Evolutionary conservation across 1,284 basidiomycete species (phyloP), one percentile per base, ranked within the genome.

Genomic region (Ceratobasidium sp.): DNA sequence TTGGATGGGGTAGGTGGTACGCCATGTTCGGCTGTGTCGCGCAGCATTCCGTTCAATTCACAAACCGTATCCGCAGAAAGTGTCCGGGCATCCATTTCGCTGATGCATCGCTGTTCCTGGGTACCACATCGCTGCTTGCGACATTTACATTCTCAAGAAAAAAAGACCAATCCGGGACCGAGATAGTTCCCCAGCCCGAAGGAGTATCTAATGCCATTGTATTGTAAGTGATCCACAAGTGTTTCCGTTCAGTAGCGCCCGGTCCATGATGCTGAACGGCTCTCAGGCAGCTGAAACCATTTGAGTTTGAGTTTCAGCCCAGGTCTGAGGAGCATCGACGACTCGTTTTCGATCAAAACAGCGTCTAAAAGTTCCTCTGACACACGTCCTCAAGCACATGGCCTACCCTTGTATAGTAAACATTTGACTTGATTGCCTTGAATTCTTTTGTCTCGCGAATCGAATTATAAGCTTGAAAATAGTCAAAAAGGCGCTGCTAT

Each of bases 141-240:
- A 72, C 73, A 22, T 77, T 77, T 67, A 67, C 32, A 27, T 64
- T 64, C 34, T 52, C 22, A n/a, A 64, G 42, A 22, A 47, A 31
- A 12, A 50, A 40, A 22, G 34, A 64, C 17, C 32, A 6, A 2
- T 4, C 25, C 15, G 60, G 60, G 15, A 52, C 38, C 25, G 60
- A 64, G 13, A 52, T 64, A 7, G 52, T 27, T 5, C 60, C 60
- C 1, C 25, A n/a, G 12, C 50, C 40, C 15, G 60, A 64, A n/a
- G 7, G 22, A 12, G 20, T 7, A 2, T 6, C 20, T 17, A 64
- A 64, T 27, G 13, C 60, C 12, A 47, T 38, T 15, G 42, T 52
- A 27, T 17, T 38, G 60, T 64, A 27, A 52, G 60, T 64, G 7
- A 20, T 12, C 22, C 20, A 20, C n/a, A n/a, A n/a, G n/a, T 22